Base-by-base conservation (phyloP, 768 basidiomycete species). In the Ramaria sp. region DNA sequence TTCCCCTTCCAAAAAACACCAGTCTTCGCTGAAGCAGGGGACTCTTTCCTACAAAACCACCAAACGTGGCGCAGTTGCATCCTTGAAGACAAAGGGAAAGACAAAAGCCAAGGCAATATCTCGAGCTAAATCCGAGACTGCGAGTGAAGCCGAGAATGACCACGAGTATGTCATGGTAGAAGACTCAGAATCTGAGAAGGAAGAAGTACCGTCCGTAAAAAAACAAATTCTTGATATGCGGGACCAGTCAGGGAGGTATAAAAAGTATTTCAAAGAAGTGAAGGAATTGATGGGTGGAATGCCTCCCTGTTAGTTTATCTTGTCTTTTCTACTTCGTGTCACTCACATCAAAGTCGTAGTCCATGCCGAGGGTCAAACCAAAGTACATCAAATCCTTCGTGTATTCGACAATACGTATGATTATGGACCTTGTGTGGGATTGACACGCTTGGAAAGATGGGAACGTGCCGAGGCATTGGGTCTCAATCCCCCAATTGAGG, bases 361-460 rank as follows among this genome's bases (percentile, higher is more conserved):
- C 32, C 87, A 91, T 64, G 72, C 67, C 0, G 70, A 82, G 58
- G 73, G 71, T 3, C 74, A 85, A 61, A 79, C 75, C 41, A 78
- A 71, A 58, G 73, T 89, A 4, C 76, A 87, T 57, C 75, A 85
- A 43, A 85, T 89, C 48, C 76, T 91, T 24, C 78, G 83, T 12
- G 76, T 81, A n/a, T 90, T 90, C 60, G 90, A 91, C 63, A 68
- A 86, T 64, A 78, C 82, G 1, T 85, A 83, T 55, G 80, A 88
- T 59, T 93, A 82, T 62, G 90, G 89, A 0, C 89, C 88, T 2
- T 88, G 83, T 59, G 70, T 83, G 20, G 86, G 88, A 0, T 75
- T 89, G 52, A 78, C 81, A n/a, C 80, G 93, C 27, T 68, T 95
- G 13, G 81, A 93, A 58, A 74, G 94, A 37, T 97, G 92, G 90